These are phyloP conservation scores for Trichoderma atrobrunneum DNA, from an alignment of 2,329 filamentous ascomycete genomes.

Conservation along the genomic window DNA sequence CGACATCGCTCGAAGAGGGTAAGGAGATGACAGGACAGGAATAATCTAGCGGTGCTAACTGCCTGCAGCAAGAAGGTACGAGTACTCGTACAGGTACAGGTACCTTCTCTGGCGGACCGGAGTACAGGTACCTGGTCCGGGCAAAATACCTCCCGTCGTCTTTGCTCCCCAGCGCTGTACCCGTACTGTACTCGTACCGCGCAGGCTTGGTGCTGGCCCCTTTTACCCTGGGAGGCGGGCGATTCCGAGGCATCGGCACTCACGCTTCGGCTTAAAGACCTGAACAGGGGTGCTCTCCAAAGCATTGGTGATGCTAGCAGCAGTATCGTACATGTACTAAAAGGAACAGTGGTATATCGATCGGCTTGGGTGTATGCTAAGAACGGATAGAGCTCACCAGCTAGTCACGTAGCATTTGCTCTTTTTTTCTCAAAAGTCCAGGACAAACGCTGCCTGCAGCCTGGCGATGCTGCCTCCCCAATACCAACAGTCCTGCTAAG, in stretches of 20 bases:
- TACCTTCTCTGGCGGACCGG: not conserved
- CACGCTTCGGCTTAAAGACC: constrained; percentile 8
- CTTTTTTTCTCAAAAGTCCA: not conserved
- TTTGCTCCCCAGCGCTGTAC: not conserved
- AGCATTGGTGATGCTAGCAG: not conserved
- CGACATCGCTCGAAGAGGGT: not conserved
- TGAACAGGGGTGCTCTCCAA: constrained; percentile 7
- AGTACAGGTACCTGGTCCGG: not conserved
- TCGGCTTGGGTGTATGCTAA: not conserved
- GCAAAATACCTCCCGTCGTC: not conserved
- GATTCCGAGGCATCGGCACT: constrained; percentile 20
- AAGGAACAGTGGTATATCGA: not conserved
- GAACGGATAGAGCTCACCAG: not conserved
- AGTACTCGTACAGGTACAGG: not conserved
- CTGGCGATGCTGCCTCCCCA: not conserved
- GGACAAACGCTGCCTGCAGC: not conserved
- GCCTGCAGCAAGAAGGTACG: not conserved
- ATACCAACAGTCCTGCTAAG: not conserved
- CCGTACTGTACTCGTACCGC: not conserved
- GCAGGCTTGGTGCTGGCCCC: constrained; percentile 5
- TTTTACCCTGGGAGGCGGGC: constrained; percentile 9
- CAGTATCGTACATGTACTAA: not conserved
- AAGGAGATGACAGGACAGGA: not conserved
- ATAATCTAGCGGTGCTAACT: not conserved
- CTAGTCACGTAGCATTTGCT: not conserved